Conservation (phyloP, 441 rosid species). For the Macaranga tanarius region DNA sequence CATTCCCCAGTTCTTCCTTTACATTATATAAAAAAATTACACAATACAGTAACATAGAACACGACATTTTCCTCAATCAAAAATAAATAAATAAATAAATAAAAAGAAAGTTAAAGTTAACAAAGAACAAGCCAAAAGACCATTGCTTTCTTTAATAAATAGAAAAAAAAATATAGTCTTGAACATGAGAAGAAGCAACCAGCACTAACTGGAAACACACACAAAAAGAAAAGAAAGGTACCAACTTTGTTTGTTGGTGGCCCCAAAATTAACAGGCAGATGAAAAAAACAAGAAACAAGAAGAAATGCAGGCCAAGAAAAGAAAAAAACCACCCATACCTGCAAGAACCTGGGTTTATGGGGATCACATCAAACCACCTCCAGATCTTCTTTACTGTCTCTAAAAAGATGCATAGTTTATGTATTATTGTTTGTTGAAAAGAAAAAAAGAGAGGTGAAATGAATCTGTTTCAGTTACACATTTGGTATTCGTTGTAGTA, state of each 20-base stretch:
- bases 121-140: slow-evolving; percentile 4
- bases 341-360: slow-evolving; percentile 9
- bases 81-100: neutral
- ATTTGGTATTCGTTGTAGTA: no score
- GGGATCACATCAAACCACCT: slow-evolving; percentile 3
- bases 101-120: neutral
- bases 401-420: neutral
- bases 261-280: neutral
- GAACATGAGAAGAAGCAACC: slow-evolving; percentile 12
- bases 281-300: neutral
- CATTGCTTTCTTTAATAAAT: neutral
- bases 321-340: slow-evolving; percentile 9
- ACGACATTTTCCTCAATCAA: slow-evolving; percentile 24
- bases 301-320: slow-evolving; percentile 9
- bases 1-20: neutral
- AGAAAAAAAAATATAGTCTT: neutral
- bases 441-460: no score
- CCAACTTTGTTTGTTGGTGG: neutral
- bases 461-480: no score
- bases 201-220: neutral
- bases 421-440: no score
- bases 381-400: slow-evolving; percentile 18
- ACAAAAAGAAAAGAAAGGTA: neutral
- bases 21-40: neutral
- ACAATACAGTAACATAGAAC: slow-evolving; percentile 20